A percentile compares a stretch with the other conserved stretches of the same genome.
Conservation (phyloP, 306 rosid genomes). For the Lagenaria siceraria region DNA sequence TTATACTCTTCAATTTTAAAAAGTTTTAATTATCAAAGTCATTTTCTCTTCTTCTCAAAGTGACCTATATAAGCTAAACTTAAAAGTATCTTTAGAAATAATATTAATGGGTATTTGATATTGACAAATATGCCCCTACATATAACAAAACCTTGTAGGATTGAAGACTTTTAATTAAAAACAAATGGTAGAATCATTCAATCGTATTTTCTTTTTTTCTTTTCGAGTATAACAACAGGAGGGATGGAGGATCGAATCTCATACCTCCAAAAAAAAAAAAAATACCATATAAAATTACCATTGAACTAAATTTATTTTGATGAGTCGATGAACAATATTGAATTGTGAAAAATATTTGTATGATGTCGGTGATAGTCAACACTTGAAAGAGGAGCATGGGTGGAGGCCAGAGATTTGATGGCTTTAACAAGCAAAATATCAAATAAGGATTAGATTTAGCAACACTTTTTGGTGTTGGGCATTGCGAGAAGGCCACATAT, state of each 20-base stretch:
- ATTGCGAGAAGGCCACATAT: no score
- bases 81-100: not conserved
- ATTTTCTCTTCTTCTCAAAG: no score
- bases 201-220: no score
- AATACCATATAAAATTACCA: no score
- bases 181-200: not conserved
- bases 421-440: not conserved
- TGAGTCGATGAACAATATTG: not conserved
- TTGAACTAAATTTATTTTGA: no score
- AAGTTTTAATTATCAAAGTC: no score
- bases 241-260: no score
- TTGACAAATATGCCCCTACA: not conserved
- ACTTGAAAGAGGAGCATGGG: not conserved
- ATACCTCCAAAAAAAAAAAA: no score
- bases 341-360: no score
- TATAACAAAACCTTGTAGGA: not conserved
- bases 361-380: not conserved
- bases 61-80: no score
- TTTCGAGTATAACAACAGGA: no score
- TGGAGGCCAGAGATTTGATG: not conserved
- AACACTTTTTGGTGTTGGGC: not conserved
- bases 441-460: not conserved
- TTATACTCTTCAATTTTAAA: no score
- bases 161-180: not conserved
- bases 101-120: not conserved